These are phyloP conservation scores for Cladophialophora exuberans DNA, from an alignment of 2,329 filamentous ascomycete species.

Conservation along the genomic window DNA sequence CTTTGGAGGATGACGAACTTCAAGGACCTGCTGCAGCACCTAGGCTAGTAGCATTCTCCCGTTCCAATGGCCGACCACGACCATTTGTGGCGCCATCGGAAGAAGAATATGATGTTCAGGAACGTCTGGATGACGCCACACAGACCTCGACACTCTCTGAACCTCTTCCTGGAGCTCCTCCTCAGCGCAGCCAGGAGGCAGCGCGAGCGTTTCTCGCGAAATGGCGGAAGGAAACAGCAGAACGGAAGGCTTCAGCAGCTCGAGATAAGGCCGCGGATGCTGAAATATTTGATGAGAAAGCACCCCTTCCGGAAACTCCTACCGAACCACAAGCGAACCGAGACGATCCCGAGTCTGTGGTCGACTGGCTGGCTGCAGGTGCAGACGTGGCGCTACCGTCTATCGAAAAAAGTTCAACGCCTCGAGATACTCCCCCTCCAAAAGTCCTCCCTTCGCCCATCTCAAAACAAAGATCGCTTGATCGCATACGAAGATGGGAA, in stretches of 20 bases:
- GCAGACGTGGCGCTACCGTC: conserved; percentile 31
- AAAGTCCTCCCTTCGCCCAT: conserved; percentile 24
- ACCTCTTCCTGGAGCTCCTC: conserved; percentile 9
- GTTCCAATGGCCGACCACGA: conserved; percentile 15
- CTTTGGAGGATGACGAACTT: background rate
- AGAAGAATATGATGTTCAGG: conserved; percentile 1
- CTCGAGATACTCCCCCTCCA: conserved; percentile 29
- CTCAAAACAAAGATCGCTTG: conserved; percentile 26
- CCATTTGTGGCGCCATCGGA: conserved; percentile 8
- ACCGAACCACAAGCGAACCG: background rate
- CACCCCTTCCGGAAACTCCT: conserved; percentile 10
- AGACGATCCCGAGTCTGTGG: conserved; percentile 20
- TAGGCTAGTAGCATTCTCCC: conserved; percentile 21
- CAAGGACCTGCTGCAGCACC: conserved; percentile 6
- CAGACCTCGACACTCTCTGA: conserved; percentile 20
- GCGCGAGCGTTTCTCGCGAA: conserved; percentile 21
- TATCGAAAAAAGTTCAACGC: conserved; percentile 27
- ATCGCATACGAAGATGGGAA: conserved; percentile 33
- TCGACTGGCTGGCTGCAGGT: conserved; percentile 32
- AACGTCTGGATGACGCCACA: background rate
- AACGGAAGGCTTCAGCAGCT: conserved; percentile 12
- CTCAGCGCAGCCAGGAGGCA: background rate
- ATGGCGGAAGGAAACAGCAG: conserved; percentile 25
- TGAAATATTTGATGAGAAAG: conserved; percentile 29
- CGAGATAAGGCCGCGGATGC: conserved; percentile 1